Base-by-base conservation (phyloP, 169 alveolate species). In the Besnoitia besnoiti region DNA sequence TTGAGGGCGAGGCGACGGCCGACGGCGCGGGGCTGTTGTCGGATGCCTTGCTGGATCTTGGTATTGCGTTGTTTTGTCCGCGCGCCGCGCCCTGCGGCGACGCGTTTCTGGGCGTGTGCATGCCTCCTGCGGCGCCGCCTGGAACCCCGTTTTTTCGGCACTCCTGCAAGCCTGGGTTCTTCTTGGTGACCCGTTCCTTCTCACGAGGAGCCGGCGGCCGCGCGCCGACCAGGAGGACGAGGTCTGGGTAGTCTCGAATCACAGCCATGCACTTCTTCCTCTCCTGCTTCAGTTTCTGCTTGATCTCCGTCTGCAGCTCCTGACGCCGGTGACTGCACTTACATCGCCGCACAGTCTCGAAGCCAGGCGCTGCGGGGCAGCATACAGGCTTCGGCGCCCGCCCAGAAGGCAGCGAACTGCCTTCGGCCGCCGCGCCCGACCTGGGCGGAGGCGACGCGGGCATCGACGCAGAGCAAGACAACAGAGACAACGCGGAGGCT, bases 281-380 rank as follows among this genome's bases (percentile, higher is more conserved):
- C 40, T 89, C 93, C 0, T 33, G 62, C 55, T 59, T 80, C 76
- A 89, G 61, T 14, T 79, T 1, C 42, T 51, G 89, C 89, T 51
- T 46, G 75, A 89, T 44, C 89, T 75, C 88, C 16, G 40, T 30
- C 33, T 79, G 82, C 55, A 89, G 89, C 79, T 89, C 93, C 42
- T 89, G 93, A 2, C 93, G 88, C 42, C 93, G 55, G 76, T 89
- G 93, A 39, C 67, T 89, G 46, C 93, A 89, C 61, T 89, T 89
- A 61, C 93, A 89, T 24, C 89, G 49, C 12, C 93, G 75, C 21
- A 75, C 59, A 51, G 67, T 89, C 87, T 73, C 93, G 4, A 75
- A 21, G 39, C 89, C 93, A 0, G 37, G 80, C 33, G 93, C 85
- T 3, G 93, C 93, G 33, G 93, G 93, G 51, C 89, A 75, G 47